Conservation (phyloP, 371 early-diverging fungal species). For the Chytridiales sp. region DNA sequence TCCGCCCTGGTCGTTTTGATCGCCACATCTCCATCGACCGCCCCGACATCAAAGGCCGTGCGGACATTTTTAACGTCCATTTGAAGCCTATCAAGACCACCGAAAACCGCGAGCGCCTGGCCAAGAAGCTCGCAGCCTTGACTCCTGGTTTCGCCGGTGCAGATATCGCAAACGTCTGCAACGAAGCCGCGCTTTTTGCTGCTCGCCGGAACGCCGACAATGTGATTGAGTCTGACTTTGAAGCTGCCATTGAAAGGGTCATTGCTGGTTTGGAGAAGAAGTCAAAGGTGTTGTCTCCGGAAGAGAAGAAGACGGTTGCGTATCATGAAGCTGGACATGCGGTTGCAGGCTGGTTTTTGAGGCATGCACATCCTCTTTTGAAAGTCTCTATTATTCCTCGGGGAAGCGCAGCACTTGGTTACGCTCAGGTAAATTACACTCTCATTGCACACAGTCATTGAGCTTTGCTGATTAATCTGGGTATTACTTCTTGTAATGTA, state of each 20-base stretch:
- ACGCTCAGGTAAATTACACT: too few species aligned
- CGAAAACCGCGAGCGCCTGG: slow-evolving; percentile 74
- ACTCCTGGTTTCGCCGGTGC: slow-evolving; percentile 99
- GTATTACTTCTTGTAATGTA: too few species aligned
- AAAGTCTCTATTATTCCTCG: slow-evolving; percentile 98
- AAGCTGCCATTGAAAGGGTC: slow-evolving; percentile 96
- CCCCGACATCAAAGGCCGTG: slow-evolving; percentile 94
- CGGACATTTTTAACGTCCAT: slow-evolving; percentile 94
- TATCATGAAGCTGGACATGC: slow-evolving; percentile 99
- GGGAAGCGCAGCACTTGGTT: slow-evolving; percentile 93
- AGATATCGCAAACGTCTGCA: slow-evolving; percentile 97
- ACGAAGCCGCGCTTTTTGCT: slow-evolving; percentile 99
- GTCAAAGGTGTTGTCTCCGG: slow-evolving; percentile 90
- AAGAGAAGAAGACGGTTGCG: slow-evolving; percentile 98
- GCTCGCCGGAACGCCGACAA: slow-evolving; percentile 77
- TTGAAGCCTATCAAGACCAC: slow-evolving; percentile 85
- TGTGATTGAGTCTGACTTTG: slow-evolving; percentile 89
- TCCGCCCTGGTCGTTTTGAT: slow-evolving; percentile 98
- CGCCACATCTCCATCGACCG: slow-evolving; percentile 95
- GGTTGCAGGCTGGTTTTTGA: slow-evolving; percentile 96
- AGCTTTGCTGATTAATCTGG: too few species aligned
- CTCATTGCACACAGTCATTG: too few species aligned
- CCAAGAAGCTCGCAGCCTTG: slow-evolving; percentile 84
- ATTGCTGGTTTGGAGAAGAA: slow-evolving; percentile 98
- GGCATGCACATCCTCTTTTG: slow-evolving; percentile 92